phyloP scores from a whole-genome alignment of 371 early-diverging fungal genomes.

The Saksenaea vasiformis region DNA sequence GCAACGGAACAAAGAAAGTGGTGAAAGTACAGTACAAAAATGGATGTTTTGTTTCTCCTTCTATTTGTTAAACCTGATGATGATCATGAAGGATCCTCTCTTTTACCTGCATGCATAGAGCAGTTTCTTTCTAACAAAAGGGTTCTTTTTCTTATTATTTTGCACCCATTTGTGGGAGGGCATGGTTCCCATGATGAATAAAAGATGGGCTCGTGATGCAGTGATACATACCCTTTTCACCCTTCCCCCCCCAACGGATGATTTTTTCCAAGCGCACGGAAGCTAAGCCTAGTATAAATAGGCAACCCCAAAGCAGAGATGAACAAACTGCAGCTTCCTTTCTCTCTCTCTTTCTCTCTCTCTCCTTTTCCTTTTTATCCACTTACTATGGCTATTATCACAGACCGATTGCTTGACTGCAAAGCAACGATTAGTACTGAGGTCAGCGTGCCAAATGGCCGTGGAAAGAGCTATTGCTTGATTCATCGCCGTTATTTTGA shows the following conservation, averaged over 20 bases:
- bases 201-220: neutral
- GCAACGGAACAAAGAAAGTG: neutral
- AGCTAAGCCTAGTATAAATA: neutral
- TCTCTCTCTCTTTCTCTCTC: neutral
- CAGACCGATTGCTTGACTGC: neutral
- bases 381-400: neutral
- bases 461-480: conserved; percentile 24
- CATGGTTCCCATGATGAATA: neutral
- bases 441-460: conserved; percentile 7
- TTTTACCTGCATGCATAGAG: conserved; percentile 3
- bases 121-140: neutral
- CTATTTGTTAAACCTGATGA: neutral
- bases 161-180: neutral
- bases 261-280: neutral
- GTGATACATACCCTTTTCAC: neutral
- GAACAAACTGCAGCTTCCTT: neutral
- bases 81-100: neutral
- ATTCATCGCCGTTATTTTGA: conserved; percentile 24
- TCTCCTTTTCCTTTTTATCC: neutral
- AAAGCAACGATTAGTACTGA: neutral
- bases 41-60: neutral
- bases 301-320: neutral
- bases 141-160: neutral
- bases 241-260: neutral
- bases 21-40: neutral